A percentile compares a stretch with the other conserved stretches of the same genome.
Evolutionary conservation across 148 eudicot genomes (phyloP).

Genomic region (Rheum nobile): DNA sequence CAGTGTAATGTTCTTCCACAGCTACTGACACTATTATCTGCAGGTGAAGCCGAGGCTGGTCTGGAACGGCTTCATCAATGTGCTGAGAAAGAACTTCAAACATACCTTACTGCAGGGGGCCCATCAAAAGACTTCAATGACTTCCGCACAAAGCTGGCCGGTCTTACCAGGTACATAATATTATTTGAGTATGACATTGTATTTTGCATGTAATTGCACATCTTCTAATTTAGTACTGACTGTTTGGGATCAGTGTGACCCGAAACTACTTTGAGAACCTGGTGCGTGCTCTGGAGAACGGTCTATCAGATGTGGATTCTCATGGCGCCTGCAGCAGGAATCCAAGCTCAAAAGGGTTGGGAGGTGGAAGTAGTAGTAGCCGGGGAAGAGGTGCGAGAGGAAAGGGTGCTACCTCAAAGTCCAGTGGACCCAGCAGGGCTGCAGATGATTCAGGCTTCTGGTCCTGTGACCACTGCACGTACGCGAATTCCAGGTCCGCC

Average conservation of each 20-base stretch:
- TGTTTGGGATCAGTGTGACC: conserved; percentile 44
- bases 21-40: not conserved
- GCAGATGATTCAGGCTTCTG: conserved; percentile 59
- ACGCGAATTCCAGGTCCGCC: conserved; percentile 43
- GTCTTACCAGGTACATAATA: conserved; percentile 51
- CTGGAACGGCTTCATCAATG: conserved; percentile 88
- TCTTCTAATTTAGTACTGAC: too few relatives aligned
- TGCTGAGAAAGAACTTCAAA: conserved; percentile 82
- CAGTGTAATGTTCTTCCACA: not conserved
- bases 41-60: conserved; percentile 40
- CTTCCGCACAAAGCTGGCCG: conserved; percentile 75
- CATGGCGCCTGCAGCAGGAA: conserved; percentile 42
- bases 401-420: conserved; percentile 45
- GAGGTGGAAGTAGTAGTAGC: conserved; percentile 29
- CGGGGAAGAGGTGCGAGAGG: conserved; percentile 38
- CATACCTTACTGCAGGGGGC: conserved; percentile 47
- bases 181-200: not conserved
- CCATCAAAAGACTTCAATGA: conserved; percentile 65
- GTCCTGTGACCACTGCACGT: conserved; percentile 85
- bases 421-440: conserved; percentile 41
- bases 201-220: not conserved
- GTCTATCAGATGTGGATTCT: conserved; percentile 62
- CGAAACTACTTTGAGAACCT: conserved; percentile 84
- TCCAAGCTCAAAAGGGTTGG: conserved; percentile 46
- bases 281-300: conserved; percentile 82